Percentiles rank a stretch among this genome's conserved stretches.
These are phyloP conservation scores for Vararia minispora DNA, from an alignment of 768 basidiomycete genomes.

Conservation along the genomic window DNA sequence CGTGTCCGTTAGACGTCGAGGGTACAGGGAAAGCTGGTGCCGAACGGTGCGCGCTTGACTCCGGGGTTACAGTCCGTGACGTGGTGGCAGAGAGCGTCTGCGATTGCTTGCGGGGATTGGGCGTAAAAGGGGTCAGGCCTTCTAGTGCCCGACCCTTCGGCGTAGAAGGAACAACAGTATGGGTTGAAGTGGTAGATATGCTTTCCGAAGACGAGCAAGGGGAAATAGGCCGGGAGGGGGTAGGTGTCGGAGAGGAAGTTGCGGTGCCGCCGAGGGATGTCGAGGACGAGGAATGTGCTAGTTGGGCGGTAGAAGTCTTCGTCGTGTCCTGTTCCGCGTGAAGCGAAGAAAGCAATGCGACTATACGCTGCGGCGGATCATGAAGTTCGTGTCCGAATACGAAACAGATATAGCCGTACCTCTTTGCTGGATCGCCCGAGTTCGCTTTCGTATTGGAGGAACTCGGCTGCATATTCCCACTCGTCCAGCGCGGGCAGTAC, in stretches of 20 bases:
- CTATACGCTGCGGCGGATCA: slow-evolving; percentile 6
- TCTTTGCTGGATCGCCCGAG: slow-evolving; percentile 36
- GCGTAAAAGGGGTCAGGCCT: slow-evolving; percentile 3
- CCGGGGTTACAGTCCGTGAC: slow-evolving; percentile 2
- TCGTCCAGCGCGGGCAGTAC: slow-evolving; percentile 62
- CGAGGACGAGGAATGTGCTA: neutral
- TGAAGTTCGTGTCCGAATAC: slow-evolving; percentile 11
- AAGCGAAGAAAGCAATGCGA: slow-evolving; percentile 4
- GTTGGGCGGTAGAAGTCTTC: neutral
- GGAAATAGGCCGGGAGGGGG: slow-evolving; percentile 11
- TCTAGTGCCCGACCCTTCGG: slow-evolving; percentile 3
- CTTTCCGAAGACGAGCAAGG: slow-evolving; percentile 11
- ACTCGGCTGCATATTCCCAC: slow-evolving; percentile 74
- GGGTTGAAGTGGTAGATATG: slow-evolving; percentile 12
- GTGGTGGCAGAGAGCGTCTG: neutral
- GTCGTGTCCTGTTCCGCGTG: slow-evolving; percentile 2
- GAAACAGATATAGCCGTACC: slow-evolving; percentile 27
- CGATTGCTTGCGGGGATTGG: neutral
- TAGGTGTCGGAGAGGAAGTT: slow-evolving; percentile 7
- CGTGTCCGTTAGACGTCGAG: slow-evolving; percentile 1
- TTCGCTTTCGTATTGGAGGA: slow-evolving; percentile 63
- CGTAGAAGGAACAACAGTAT: slow-evolving; percentile 12
- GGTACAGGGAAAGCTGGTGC: neutral
- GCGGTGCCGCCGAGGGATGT: neutral
- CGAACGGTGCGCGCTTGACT: neutral